These are phyloP conservation scores for Davidsoniella australis DNA, from an alignment of 2,329 filamentous ascomycete species.

Conservation along the genomic window DNA sequence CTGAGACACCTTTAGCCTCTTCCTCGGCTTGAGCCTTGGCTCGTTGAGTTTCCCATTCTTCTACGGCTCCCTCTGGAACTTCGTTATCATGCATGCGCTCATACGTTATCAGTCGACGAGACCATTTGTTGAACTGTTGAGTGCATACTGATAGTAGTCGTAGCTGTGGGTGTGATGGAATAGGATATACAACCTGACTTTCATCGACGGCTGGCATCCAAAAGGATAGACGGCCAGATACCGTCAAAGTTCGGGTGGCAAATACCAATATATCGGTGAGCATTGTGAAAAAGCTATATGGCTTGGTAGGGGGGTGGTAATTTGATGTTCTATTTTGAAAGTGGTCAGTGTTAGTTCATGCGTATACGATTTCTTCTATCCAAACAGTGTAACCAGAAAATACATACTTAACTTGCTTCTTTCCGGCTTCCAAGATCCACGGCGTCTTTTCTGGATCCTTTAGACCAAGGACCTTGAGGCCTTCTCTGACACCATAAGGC, in stretches of 20 bases:
- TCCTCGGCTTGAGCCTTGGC: slow-evolving; percentile 14
- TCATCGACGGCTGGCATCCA: slow-evolving; percentile 92
- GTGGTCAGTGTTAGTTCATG: background rate
- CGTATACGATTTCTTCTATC: no score
- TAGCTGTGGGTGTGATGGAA: slow-evolving; percentile 62
- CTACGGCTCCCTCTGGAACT: slow-evolving; percentile 29
- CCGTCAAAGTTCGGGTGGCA: slow-evolving; percentile 57
- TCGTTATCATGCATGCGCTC: slow-evolving; percentile 45
- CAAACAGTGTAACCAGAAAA: no score
- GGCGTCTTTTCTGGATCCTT: slow-evolving; percentile 45
- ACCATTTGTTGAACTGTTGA: slow-evolving; percentile 88
- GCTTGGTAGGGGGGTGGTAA: slow-evolving; percentile 76
- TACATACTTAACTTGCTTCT: slow-evolving; percentile 48
- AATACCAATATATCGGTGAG: slow-evolving; percentile 80
- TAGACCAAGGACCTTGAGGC: slow-evolving; percentile 69
- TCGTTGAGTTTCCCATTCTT: slow-evolving; percentile 15
- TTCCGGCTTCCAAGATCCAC: slow-evolving; percentile 50
- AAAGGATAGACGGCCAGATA: slow-evolving; percentile 66
- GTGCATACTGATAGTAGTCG: slow-evolving; percentile 60
- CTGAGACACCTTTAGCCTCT: slow-evolving; percentile 28
- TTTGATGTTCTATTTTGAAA: slow-evolving; percentile 31
- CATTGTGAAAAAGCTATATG: slow-evolving; percentile 84
- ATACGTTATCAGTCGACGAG: slow-evolving; percentile 76
- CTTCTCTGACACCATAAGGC: slow-evolving; percentile 88
- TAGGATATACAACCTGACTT: slow-evolving; percentile 55